Base-by-base conservation (phyloP, 139 green algal genomes). In the Spirogloea muscicola region DNA sequence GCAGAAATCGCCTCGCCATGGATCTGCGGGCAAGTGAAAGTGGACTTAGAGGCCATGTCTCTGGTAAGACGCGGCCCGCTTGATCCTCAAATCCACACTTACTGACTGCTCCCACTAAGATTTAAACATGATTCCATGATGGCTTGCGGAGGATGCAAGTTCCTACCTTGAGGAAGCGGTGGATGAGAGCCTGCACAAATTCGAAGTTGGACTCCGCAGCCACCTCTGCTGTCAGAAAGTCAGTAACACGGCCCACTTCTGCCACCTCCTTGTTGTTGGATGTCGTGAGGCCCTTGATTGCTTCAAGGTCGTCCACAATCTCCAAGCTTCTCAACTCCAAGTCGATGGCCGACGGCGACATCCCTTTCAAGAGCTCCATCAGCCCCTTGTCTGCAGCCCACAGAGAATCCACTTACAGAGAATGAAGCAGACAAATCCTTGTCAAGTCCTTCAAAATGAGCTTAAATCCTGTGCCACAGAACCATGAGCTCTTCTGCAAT, bases 321-420 rank as follows among this genome's bases (percentile, higher is more conserved):
- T 72, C 62, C 25, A 70, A 25, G 62, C 59, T 77, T 7, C 74
- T 63, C 43, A 81, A 52, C 74, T 81, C 74, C 49, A 68, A 27
- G 18, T 81, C 74, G 42, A 81, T 43, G 21, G 74, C 74, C 16
- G 74, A 81, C 36, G 74, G 65, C 29, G 65, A 70, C 74, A 81
- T 73, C 6, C 3, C 10, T 3, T 39, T 46, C 39, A 81, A 48
- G 13, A 78, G 65, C 2, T 42, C 65, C 2, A 48, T 39, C 6
- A 77, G 31, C 13, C 37, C 25, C 25, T 43, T 31, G 42, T 81
- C 71, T 79, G 71, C 31, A 69, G 41, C n/a, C n/a, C n/a, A n/a
- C n/a, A n/a, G n/a, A n/a, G n/a, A n/a, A n/a, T n/a, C n/a, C n/a
- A n/a, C n/a, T n/a, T n/a, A 65, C 16, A 65, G 16, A 39, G 31